A percentile compares a stretch with the other conserved stretches of the same genome.
These are phyloP conservation scores for Trichoderma sp. DNA, from an alignment of 2,329 filamentous ascomycete species.

Conservation along the genomic window DNA sequence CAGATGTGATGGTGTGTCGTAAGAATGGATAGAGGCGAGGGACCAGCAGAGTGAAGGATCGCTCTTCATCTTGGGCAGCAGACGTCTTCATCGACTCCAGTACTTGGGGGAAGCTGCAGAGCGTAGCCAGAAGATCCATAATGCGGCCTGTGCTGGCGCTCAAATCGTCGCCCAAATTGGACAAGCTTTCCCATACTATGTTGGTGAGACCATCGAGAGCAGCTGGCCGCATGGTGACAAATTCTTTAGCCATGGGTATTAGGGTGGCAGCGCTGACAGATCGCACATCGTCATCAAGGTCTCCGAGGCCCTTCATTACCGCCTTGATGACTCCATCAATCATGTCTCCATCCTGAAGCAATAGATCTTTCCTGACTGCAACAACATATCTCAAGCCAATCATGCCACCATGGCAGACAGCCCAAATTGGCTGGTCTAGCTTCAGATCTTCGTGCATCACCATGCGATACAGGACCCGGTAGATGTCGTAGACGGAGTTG, in stretches of 20 bases:
- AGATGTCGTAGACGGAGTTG: conserved; percentile 78
- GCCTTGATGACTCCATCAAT: conserved; percentile 90
- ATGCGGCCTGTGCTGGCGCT: conserved; percentile 97
- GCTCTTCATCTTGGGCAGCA: conserved; percentile 75
- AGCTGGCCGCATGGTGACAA: conserved; percentile 77
- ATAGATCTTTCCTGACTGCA: conserved; percentile 86
- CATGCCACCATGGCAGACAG: conserved; percentile 97
- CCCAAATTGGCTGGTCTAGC: conserved; percentile 76
- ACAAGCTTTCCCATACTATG: conserved; percentile 96
- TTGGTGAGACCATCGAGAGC: conserved; percentile 80
- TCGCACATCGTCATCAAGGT: conserved; percentile 91
- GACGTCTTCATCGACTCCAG: conserved; percentile 91
- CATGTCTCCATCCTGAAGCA: conserved; percentile 77
- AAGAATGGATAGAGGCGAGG: conserved; percentile 94
- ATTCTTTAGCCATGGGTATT: conserved; percentile 93
- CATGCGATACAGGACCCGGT: conserved; percentile 79
- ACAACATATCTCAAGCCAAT: conserved; percentile 93
- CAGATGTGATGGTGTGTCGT: conserved; percentile 93
- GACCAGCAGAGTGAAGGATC: conserved; percentile 89
- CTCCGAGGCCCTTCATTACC: conserved; percentile 91
- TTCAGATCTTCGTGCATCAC: conserved; percentile 86
- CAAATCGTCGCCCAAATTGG: conserved; percentile 92
- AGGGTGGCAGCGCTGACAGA: conserved; percentile 96
- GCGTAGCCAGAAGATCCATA: conserved; percentile 94
- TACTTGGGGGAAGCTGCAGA: conserved; percentile 92